Base-by-base conservation (phyloP, 208 protist species). In the Leishmania guyanensis region DNA sequence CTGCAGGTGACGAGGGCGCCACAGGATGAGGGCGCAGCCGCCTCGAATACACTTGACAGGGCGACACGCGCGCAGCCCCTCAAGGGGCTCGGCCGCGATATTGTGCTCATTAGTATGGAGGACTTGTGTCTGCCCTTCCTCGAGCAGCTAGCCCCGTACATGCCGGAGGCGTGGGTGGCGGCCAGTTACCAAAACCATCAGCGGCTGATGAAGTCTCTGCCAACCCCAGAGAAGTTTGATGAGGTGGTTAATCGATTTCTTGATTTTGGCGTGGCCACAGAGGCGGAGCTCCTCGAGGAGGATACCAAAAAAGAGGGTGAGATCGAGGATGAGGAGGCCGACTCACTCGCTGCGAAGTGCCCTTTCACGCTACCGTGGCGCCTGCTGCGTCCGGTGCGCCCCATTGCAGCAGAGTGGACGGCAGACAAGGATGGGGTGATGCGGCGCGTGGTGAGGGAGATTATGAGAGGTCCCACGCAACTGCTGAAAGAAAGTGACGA, bases 111-210 rank as follows among this genome's bases (percentile, higher is more conserved):
- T 60, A 77, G 74, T 29, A 36, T 94, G 3, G 85, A 93, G 81
- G 78, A 84, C 26, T 66, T 94, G 50, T 91, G 89, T 66, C 66
- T 91, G 60, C 91, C 91, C 16, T 91, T 86, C 43, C 77, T 93
- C 20, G 75, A 84, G 39, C 64, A 80, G 20, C 74, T 90, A 3
- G 78, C 82, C 4, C 86, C 82, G 2, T 93, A 90, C 82, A 60
- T 94, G 64, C 91, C 91, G 12, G 50, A 78, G n/a, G 46, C 64
- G 64, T 94, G 91, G 91, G 79, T 88, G 69, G 58, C 53, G 26
- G 39, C 77, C 17, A 75, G 82, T 43, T 78, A 82, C 53, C 48
- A 50, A n/a, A 94, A 94, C 81, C 82, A 90, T 64, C 68, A 86
- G 6, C 80, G 70, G 53, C 75, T 87, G 39, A 78, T 83, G 36